A percentile compares a stretch with the other conserved stretches of the same genome.
These are phyloP conservation scores for Rhizopogon roseolus DNA, from an alignment of 768 basidiomycete species.

Conservation along the genomic window DNA sequence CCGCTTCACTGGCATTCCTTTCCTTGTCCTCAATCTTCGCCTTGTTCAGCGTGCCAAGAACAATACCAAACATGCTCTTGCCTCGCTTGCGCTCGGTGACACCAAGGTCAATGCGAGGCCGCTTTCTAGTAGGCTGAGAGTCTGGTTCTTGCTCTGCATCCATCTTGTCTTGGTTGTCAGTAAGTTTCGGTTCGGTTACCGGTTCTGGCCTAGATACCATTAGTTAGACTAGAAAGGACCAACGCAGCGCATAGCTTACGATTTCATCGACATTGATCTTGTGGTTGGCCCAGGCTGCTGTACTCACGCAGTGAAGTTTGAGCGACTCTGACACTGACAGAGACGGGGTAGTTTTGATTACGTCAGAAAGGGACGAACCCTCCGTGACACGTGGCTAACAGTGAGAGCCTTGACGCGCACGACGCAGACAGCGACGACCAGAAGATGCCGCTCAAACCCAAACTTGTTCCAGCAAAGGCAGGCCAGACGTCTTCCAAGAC, in stretches of 20 bases:
- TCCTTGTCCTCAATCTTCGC: conserved; percentile 85
- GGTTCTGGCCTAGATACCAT: conserved; percentile 4
- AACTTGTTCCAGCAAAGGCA: neutral
- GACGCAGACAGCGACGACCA: neutral
- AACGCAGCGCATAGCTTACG: neutral
- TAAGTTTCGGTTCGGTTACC: conserved; percentile 5
- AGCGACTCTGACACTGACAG: neutral
- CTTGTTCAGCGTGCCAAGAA: conserved; percentile 80
- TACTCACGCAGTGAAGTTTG: neutral
- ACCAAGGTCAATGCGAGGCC: conserved; percentile 69
- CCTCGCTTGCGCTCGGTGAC: conserved; percentile 74
- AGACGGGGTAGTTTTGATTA: neutral
- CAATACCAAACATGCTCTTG: conserved; percentile 83
- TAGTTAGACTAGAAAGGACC: neutral
- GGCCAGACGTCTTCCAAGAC: conserved; percentile 1
- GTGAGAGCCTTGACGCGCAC: too few species aligned
- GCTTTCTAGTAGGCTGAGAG: conserved; percentile 53
- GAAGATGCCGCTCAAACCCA: conserved; percentile 22
- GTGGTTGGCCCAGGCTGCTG: too few species aligned
- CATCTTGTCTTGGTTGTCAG: conserved; percentile 30
- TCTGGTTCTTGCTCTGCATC: conserved; percentile 32
- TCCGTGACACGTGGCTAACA: neutral
- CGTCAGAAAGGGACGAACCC: neutral
- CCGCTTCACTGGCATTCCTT: conserved; percentile 81
- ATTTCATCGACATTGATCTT: neutral